phyloP scores from a whole-genome alignment of 345 rosid species.

The Eucalyptus tenuipes region DNA sequence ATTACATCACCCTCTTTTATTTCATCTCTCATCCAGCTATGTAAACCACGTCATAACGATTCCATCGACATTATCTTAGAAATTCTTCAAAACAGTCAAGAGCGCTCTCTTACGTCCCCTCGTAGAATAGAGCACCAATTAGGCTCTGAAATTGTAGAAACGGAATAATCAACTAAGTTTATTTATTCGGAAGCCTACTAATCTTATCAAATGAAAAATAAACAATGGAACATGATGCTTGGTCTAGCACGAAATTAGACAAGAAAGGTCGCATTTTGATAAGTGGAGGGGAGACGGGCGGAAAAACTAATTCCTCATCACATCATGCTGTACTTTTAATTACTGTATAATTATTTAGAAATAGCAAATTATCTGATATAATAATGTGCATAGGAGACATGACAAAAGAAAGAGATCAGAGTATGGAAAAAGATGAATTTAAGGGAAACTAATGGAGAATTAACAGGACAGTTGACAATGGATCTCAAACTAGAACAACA shows the following conservation, averaged over 20 bases:
- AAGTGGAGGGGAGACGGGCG: background rate
- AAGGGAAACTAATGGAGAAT: background rate
- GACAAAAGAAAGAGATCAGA: background rate
- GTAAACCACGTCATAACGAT: fast-evolving
- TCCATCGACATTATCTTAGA: no score
- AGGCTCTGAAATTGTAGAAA: background rate
- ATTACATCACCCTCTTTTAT: background rate
- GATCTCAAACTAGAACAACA: background rate
- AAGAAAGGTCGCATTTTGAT: background rate
- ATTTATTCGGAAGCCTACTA: background rate
- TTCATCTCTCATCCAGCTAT: background rate
- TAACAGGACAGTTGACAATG: background rate
- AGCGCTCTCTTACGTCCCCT: no score
- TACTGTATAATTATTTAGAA: background rate
- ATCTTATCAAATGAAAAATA: background rate
- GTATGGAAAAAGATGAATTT: background rate
- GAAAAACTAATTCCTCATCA: background rate
- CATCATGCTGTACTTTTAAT: background rate
- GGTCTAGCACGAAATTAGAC: background rate
- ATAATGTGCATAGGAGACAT: background rate
- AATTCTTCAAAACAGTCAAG: no score
- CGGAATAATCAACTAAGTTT: background rate
- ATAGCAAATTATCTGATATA: background rate
- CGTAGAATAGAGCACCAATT: no score
- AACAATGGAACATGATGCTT: background rate